These are phyloP conservation scores for Oemleria cerasiformis DNA, from an alignment of 306 rosid species.

Conservation along the genomic window DNA sequence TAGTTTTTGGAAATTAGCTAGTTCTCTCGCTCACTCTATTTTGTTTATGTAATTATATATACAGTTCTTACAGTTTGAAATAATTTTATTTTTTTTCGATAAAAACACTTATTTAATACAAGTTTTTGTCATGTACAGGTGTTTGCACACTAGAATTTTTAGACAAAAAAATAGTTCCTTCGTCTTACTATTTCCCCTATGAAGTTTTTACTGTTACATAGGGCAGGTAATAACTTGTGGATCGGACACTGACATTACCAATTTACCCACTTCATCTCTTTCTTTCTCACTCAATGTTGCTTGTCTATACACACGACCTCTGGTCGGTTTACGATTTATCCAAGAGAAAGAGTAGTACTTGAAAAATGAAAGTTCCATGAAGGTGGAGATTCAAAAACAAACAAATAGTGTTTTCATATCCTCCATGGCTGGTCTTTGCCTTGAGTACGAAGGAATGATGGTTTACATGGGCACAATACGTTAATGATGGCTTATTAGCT, in stretches of 20 bases:
- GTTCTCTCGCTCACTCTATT: no score
- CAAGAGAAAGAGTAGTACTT: conserved; percentile 8
- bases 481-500: background rate
- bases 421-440: background rate
- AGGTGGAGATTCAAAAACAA: conserved; percentile 35
- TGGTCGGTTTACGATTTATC: conserved; percentile 14
- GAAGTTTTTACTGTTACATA: conserved; percentile 3
- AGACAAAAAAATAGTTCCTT: no score
- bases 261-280: conserved; percentile 30
- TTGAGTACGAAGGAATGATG: conserved; percentile 16
- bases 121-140: no score
- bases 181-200: no score
- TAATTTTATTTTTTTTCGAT: no score
- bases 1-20: no score
- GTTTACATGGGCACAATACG: background rate
- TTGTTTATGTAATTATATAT: no score
- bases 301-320: background rate
- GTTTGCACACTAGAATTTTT: no score
- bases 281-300: conserved; percentile 5
- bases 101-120: no score
- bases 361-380: conserved; percentile 44
- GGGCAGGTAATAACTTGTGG: conserved; percentile 18
- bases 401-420: conserved; percentile 16
- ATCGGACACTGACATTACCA: conserved; percentile 28
- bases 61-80: no score